A percentile compares a stretch with the other conserved stretches of the same genome.
These are phyloP conservation scores for Fraxinus cuspidata DNA, from an alignment of 257 asterid genomes.

Conservation along the genomic window DNA sequence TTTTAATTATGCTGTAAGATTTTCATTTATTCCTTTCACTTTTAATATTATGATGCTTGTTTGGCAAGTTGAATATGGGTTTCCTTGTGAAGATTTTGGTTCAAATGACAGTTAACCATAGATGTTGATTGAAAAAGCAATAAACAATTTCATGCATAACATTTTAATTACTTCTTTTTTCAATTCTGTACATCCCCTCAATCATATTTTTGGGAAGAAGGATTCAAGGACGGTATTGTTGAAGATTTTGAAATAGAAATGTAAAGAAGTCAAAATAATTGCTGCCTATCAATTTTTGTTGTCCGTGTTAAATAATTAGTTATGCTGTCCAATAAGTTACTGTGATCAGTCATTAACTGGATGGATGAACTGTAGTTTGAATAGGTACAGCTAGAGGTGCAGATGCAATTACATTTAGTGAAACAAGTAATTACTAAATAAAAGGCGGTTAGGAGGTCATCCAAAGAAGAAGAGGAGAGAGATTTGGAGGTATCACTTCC, in stretches of 20 bases:
- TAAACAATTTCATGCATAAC: neutral
- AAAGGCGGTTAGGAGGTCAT: neutral
- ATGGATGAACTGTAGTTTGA: neutral
- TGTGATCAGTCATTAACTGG: neutral
- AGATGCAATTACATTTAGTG: neutral
- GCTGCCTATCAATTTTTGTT: neutral
- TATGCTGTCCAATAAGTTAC: neutral
- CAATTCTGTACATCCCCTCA: neutral
- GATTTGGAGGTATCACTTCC: neutral
- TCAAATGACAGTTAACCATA: neutral
- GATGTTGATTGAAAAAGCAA: neutral
- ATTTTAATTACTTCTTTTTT: slow-evolving; percentile 32
- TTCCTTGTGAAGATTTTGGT: neutral
- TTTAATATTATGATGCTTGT: neutral
- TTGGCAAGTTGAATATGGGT: neutral
- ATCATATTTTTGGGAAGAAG: neutral
- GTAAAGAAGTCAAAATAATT: neutral
- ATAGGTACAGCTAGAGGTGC: neutral
- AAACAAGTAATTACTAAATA: too few species aligned
- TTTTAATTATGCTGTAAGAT: neutral
- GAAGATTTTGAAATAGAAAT: neutral
- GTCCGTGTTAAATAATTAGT: neutral
- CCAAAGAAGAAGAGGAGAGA: neutral
- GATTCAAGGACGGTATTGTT: neutral
- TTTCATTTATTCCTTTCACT: neutral